These are phyloP conservation scores for Aspergillus felis DNA, from an alignment of 2,329 filamentous ascomycete species.

Conservation along the genomic window DNA sequence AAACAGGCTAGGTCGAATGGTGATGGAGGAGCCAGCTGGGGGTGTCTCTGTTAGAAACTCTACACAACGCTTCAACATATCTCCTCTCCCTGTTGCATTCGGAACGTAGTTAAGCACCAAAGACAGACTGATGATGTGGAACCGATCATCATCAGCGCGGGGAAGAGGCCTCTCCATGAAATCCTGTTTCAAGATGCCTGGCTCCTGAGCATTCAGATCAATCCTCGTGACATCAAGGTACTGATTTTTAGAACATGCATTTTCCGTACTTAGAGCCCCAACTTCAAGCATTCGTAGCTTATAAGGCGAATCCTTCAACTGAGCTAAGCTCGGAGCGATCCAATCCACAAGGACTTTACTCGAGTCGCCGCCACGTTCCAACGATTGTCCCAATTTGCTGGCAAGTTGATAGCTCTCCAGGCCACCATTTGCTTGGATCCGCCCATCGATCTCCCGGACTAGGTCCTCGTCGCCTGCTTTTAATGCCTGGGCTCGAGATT, in stretches of 20 bases:
- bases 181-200: slow-evolving; percentile 76
- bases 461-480: slow-evolving; percentile 42
- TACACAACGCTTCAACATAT: slow-evolving; percentile 77
- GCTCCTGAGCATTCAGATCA: slow-evolving; percentile 81
- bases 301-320: slow-evolving; percentile 17
- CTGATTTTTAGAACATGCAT: slow-evolving; percentile 73
- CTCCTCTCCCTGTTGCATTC: slow-evolving; percentile 66
- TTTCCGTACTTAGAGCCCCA: slow-evolving; percentile 77
- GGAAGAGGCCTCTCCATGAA: slow-evolving; percentile 88
- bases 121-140: slow-evolving; percentile 88
- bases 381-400: slow-evolving; percentile 59
- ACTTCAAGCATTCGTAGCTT: slow-evolving; percentile 75
- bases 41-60: slow-evolving; percentile 56
- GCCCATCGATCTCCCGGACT: slow-evolving; percentile 42
- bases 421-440: slow-evolving; percentile 56
- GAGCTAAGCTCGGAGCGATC: slow-evolving; percentile 39
- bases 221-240: slow-evolving; percentile 75
- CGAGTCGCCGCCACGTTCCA: slow-evolving; percentile 60
- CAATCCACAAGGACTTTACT: slow-evolving; percentile 58
- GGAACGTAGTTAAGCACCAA: slow-evolving; percentile 94
- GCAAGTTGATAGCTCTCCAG: slow-evolving; percentile 59
- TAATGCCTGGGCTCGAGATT: slow-evolving; percentile 51
- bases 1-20: slow-evolving; percentile 61
- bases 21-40: slow-evolving; percentile 15
- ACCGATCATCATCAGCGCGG: slow-evolving; percentile 54